phyloP scores from a whole-genome alignment of 1,139 yeast genomes.

The Hanseniaspora gamundiae region DNA sequence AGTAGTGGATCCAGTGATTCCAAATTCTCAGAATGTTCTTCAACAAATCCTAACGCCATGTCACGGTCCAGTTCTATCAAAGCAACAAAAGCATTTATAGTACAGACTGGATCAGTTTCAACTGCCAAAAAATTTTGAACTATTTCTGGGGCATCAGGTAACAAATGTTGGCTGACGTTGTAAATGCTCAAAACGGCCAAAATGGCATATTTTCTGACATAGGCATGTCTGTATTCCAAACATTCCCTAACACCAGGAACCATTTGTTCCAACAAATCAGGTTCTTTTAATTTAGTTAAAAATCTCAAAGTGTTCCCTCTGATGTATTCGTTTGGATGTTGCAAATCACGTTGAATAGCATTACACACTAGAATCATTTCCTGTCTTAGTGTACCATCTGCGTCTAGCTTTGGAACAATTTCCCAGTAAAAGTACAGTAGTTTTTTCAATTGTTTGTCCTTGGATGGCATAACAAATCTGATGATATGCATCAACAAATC shows the following conservation, averaged over 20 bases:
- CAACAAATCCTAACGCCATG: conserved; percentile 71
- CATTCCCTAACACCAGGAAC: conserved; percentile 88
- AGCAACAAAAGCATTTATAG: conserved; percentile 89
- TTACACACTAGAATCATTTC: conserved; percentile 98
- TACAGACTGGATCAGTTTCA: conserved; percentile 89
- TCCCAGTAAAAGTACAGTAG: conserved; percentile 96
- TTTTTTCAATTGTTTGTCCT: conserved; percentile 81
- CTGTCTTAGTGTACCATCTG: conserved; percentile 82
- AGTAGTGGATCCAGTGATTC: conserved; percentile 70
- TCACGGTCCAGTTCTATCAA: conserved; percentile 75
- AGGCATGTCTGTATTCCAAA: conserved; percentile 92
- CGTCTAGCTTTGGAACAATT: conserved; percentile 82
- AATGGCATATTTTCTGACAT: conserved; percentile 94
- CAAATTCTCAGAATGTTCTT: conserved; percentile 51
- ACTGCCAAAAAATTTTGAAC: conserved; percentile 59
- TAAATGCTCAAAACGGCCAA: conserved; percentile 79
- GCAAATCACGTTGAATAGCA: conserved; percentile 93
- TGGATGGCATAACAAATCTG: conserved; percentile 94
- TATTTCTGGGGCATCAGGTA: conserved; percentile 90
- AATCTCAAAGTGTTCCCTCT: conserved; percentile 92
- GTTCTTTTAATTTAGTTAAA: conserved; percentile 79
- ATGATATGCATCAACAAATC: conserved; percentile 93
- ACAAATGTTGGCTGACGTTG: conserved; percentile 70
- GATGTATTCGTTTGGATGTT: conserved; percentile 94
- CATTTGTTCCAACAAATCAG: conserved; percentile 88